A percentile compares a stretch with the other conserved stretches of the same genome.
phyloP scores from a whole-genome alignment of 352 stramenopile genomes.

The Globisporangium yorkense region DNA sequence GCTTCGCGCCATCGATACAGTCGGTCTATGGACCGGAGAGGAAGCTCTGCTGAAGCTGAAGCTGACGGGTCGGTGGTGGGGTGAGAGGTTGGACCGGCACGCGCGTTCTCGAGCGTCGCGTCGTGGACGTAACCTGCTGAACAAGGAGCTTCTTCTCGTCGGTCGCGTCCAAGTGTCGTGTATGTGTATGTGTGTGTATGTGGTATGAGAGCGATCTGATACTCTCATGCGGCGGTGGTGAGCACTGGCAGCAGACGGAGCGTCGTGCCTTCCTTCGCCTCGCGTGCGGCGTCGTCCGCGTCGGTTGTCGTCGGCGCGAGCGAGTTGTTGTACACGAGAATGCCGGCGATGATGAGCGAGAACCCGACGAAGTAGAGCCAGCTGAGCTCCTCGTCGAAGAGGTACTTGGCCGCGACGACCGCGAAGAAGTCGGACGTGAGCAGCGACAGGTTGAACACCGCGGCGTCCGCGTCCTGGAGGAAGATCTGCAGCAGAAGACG shows the following conservation, averaged over 20 bases:
- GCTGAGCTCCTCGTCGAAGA: conserved; percentile 77
- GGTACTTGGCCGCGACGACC: conserved; percentile 84
- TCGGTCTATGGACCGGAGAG: no score
- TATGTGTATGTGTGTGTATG: no score
- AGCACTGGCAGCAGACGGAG: conserved; percentile 9
- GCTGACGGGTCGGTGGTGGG: no score
- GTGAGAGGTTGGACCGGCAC: no score
- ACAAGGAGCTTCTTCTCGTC: no score
- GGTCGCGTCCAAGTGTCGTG: no score
- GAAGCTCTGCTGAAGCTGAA: no score
- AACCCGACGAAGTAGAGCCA: conserved; percentile 89
- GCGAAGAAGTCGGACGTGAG: conserved; percentile 96
- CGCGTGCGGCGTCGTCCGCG: conserved; percentile 22
- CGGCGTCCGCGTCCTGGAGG: conserved; percentile 86
- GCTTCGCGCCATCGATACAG: no score
- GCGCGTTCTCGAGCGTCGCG: no score
- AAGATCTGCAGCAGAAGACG: conserved; percentile 29
- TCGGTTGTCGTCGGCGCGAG: conserved; percentile 27
- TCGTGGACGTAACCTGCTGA: no score
- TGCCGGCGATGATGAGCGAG: conserved; percentile 61
- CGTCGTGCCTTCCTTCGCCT: conserved; percentile 25
- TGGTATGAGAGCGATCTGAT: no score
- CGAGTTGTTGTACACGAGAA: conserved; percentile 72
- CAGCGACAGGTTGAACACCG: conserved; percentile 95
- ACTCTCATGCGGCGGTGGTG: not conserved